Evolutionary conservation across 768 basidiomycete species (phyloP), one percentile per base, ranked within the genome.

Genomic region (Tylopilus vinaceipallidus): DNA sequence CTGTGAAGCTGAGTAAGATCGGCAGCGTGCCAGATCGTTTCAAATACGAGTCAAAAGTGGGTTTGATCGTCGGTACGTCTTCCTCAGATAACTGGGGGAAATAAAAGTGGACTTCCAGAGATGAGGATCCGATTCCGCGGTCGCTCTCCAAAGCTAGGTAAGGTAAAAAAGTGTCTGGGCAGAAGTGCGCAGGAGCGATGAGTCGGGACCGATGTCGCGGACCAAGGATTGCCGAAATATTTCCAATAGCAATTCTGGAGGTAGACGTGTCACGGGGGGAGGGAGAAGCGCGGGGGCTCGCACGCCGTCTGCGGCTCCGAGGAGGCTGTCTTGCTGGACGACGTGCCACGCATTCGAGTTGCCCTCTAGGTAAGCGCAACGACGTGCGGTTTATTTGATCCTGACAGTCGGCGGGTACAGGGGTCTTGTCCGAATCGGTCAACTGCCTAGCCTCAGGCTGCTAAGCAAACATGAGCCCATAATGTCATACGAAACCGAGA

Each of bases 221-320:
- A 3, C n/a, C 5, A 58, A 29, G 35, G 29, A 55, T 14, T 52
- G 8, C 19, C 49, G 48, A 26, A 56, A 64, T 9, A 61, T 41
- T 26, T 42, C 20, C 11, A 34, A 23, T 26, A 74, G 45, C 75
- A 80, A 65, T 69, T 82, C 56, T 4, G 50, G 30, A 14, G 57
- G 62, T 20, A 61, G 32, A 13, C 42, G 35, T n/a, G 45, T 47
- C 30, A 54, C 33, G 4, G 49, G 54, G 16, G 50, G n/a, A n/a
- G n/a, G n/a, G n/a, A n/a, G n/a, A n/a, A 49, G 40, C 4, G 24
- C 27, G 26, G 7, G 26, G 0, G 3, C 23, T 6, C 33, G 40
- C 20, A 41, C 42, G 12, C 32, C n/a, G 0, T n/a, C 3, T 6
- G 7, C 8, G 39, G 51, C 6, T 10, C 27, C 17, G 1, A n/a